phyloP scores from a whole-genome alignment of 805 yeast genomes.

The Sugiyamaella lignohabitans region DNA sequence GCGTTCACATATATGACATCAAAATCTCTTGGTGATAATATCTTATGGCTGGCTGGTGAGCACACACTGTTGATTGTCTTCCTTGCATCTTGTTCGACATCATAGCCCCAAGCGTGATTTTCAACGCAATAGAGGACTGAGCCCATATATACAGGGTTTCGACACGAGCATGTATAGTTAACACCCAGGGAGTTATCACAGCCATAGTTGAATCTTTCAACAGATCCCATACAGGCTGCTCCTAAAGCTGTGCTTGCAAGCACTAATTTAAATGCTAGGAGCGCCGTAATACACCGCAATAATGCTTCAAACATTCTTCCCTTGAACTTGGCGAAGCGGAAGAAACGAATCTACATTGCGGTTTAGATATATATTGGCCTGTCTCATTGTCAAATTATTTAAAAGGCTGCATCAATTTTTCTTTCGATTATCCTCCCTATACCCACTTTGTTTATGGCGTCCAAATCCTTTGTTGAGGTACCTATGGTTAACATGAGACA shows the following conservation, averaged over 20 bases:
- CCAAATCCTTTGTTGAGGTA: no score
- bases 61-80: slow-evolving; percentile 7
- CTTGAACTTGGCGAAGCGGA: no score
- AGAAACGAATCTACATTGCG: no score
- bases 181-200: slow-evolving; percentile 4
- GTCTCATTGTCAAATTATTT: no score
- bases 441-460: no score
- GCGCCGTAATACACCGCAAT: no score
- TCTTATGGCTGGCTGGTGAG: slow-evolving; percentile 2
- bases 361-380: no score
- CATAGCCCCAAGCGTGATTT: slow-evolving; percentile 4
- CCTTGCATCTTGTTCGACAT: slow-evolving; percentile 1
- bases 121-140: slow-evolving; percentile 7
- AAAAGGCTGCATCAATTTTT: no score
- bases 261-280: background rate
- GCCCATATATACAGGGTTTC: slow-evolving; percentile 8
- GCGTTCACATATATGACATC: slow-evolving; percentile 10
- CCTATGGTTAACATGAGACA: no score
- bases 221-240: slow-evolving; percentile 11
- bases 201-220: slow-evolving; percentile 8
- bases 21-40: slow-evolving; percentile 6
- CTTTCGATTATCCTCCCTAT: no score
- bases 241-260: slow-evolving; percentile 1
- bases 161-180: slow-evolving; percentile 7
- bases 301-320: no score